Conservation (phyloP, 1,284 basidiomycete species). For the Porodaedalea pini region DNA sequence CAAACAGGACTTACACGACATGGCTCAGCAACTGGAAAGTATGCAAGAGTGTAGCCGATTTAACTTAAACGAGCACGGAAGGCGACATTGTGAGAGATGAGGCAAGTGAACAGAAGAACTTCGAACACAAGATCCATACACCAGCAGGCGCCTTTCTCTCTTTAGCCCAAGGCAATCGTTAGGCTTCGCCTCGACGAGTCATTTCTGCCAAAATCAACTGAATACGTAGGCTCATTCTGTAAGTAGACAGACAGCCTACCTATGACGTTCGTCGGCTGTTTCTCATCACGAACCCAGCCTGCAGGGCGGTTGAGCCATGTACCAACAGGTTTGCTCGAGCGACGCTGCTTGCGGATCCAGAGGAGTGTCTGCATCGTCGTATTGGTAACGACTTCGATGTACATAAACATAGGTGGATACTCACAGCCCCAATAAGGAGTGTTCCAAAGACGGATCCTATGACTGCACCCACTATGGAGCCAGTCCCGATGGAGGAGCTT, state of each 20-base stretch:
- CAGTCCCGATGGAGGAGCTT: neutral
- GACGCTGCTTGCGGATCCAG: conserved; percentile 18
- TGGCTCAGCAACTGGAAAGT: too few relatives aligned
- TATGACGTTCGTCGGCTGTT: conserved; percentile 6
- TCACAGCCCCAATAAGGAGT: conserved; percentile 10
- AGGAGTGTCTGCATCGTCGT: conserved; percentile 1
- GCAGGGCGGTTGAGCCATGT: conserved; percentile 16
- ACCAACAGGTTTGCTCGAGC: conserved; percentile 12
- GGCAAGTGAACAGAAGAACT: neutral
- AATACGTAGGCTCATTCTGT: neutral
- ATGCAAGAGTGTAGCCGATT: too few relatives aligned
- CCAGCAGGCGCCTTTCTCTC: neutral
- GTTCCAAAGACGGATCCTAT: conserved; percentile 16
- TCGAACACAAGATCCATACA: neutral
- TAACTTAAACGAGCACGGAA: too few relatives aligned
- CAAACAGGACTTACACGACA: too few relatives aligned
- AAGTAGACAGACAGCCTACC: conserved; percentile 2
- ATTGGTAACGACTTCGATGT: neutral
- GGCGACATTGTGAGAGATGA: too few relatives aligned
- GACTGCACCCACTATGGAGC: conserved; percentile 14
- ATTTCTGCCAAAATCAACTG: conserved; percentile 5
- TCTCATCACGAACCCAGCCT: conserved; percentile 17
- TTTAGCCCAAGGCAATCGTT: neutral
- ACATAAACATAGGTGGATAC: neutral
- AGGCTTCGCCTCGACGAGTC: conserved; percentile 8